A percentile compares a stretch with the other conserved stretches of the same genome.
These are phyloP conservation scores for Irpex rosettiformis DNA, from an alignment of 1,284 basidiomycete genomes.

Conservation along the genomic window DNA sequence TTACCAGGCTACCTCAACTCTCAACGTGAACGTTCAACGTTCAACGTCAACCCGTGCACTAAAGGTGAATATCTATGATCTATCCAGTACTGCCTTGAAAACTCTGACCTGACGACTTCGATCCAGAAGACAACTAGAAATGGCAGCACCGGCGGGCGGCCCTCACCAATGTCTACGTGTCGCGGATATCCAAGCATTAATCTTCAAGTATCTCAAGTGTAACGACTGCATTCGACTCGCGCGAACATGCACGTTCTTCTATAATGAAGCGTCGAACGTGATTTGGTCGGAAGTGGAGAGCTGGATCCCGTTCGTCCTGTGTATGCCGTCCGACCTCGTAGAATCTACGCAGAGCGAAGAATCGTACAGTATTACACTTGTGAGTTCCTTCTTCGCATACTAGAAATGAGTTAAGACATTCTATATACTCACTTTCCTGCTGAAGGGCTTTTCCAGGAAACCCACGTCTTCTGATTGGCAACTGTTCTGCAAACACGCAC, in stretches of 20 bases:
- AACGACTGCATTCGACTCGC: background rate
- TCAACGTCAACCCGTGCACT: too few species aligned
- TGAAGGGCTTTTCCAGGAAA: background rate
- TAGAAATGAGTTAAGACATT: background rate
- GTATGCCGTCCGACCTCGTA: background rate
- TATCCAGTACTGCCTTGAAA: too few species aligned
- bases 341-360: background rate
- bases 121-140: too few species aligned
- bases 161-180: background rate
- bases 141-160: too few species aligned
- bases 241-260: background rate
- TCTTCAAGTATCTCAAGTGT: background rate
- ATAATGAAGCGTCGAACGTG: background rate
- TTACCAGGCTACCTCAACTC: too few species aligned
- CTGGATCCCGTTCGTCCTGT: background rate
- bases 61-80: too few species aligned
- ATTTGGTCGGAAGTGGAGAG: background rate
- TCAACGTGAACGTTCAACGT: too few species aligned
- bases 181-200: background rate
- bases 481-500: background rate
- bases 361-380: background rate
- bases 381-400: background rate
- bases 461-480: background rate
- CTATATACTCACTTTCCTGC: background rate
- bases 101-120: too few species aligned